These are phyloP conservation scores for Hypoxylon sp. DNA, from an alignment of 2,329 filamentous ascomycete genomes.

Conservation along the genomic window DNA sequence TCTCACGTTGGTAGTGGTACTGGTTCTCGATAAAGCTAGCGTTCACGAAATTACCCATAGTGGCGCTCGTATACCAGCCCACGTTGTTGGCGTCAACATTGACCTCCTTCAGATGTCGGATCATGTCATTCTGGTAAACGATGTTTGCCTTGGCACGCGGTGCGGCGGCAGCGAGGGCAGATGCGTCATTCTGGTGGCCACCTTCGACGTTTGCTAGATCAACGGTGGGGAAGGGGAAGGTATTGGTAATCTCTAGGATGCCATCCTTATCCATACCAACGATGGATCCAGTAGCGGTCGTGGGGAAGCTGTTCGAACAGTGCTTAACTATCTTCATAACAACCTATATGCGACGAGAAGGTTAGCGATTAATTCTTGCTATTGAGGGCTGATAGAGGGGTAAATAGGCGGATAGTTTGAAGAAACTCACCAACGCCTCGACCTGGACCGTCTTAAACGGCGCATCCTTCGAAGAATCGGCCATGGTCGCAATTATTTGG, in stretches of 20 bases:
- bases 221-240: conserved; percentile 90
- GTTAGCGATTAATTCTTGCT: conserved; percentile 17
- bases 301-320: conserved; percentile 88
- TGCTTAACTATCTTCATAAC: conserved; percentile 99
- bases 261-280: conserved; percentile 92
- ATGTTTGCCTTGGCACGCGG: conserved; percentile 92
- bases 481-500: conserved; percentile 62
- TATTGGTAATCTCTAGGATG: conserved; percentile 91
- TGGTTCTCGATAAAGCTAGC: conserved; percentile 97
- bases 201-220: conserved; percentile 77
- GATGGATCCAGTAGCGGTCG: conserved; percentile 87
- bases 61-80: conserved; percentile 98
- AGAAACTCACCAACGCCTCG: conserved; percentile 84
- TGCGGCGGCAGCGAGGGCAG: conserved; percentile 84
- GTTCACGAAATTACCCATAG: conserved; percentile 99
- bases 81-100: conserved; percentile 98
- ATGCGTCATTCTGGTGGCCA: conserved; percentile 78
- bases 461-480: conserved; percentile 72
- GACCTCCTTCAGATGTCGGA: conserved; percentile 94
- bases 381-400: conserved; percentile 53
- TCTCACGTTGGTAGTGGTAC: conserved; percentile 96
- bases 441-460: conserved; percentile 91
- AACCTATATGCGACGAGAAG: conserved; percentile 66
- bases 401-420: conserved; percentile 54
- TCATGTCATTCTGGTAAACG: conserved; percentile 95